Evolutionary conservation across 306 rosid species (phyloP).

Genomic region (Sechiopsis laciniata): DNA sequence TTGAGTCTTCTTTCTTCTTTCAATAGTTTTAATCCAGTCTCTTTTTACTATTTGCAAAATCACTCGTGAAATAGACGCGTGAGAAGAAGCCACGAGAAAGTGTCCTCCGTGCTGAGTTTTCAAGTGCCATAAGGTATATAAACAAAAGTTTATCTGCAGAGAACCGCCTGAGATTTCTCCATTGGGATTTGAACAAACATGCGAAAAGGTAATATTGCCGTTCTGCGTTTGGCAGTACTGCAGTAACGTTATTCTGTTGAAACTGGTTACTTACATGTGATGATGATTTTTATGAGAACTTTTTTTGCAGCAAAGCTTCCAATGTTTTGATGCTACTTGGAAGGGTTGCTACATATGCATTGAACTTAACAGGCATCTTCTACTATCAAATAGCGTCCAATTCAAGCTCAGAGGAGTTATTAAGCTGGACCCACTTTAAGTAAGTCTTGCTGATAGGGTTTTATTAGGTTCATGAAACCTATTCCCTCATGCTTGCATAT

Average conservation of each 20-base stretch:
- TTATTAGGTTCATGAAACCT: background rate
- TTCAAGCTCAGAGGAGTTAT: conserved; percentile 33
- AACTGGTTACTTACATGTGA: background rate
- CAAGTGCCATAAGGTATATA: conserved; percentile 66
- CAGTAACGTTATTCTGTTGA: background rate
- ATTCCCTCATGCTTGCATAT: background rate
- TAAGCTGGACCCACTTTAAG: conserved; percentile 46
- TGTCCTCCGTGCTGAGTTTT: conserved; percentile 73
- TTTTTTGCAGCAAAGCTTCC: conserved; percentile 64
- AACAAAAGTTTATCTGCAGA: conserved; percentile 50
- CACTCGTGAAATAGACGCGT: conserved; percentile 38
- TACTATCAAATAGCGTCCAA: conserved; percentile 51
- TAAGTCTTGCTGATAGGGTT: conserved; percentile 39
- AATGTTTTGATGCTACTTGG: conserved; percentile 68
- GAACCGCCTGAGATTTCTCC: conserved; percentile 60
- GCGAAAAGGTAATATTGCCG: conserved; percentile 55
- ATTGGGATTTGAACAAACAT: conserved; percentile 87
- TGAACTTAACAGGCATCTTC: conserved; percentile 73
- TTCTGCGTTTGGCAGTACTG: conserved; percentile 4
- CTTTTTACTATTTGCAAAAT: background rate
- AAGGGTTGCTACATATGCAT: conserved; percentile 61
- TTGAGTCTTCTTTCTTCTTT: background rate
- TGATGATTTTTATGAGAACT: conserved; percentile 18
- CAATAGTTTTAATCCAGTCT: background rate
- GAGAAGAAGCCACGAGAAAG: conserved; percentile 95